Evolutionary conservation across 768 basidiomycete genomes (phyloP).

Genomic region (Rhizopogon vinicolor): DNA sequence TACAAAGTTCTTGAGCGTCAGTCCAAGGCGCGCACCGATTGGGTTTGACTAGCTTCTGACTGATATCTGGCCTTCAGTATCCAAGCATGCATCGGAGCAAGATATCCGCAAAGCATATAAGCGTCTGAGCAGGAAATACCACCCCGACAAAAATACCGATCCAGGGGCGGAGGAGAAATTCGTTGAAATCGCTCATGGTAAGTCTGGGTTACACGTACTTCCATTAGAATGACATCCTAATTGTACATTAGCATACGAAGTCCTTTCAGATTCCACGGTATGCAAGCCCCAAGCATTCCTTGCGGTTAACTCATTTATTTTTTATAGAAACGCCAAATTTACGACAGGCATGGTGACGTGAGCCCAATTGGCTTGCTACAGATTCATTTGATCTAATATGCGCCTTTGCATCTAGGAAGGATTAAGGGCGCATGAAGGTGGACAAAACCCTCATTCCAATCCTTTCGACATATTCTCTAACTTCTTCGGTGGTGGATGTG

Average conservation of each 20-base stretch:
- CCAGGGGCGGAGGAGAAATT: constrained; percentile 80
- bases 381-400: constrained; percentile 8
- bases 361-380: constrained; percentile 5
- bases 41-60: constrained; percentile 13
- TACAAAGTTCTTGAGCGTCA: constrained; percentile 82
- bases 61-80: constrained; percentile 37
- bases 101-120: constrained; percentile 94
- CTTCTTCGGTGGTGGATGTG: constrained; percentile 86
- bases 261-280: constrained; percentile 83
- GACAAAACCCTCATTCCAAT: constrained; percentile 69
- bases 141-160: constrained; percentile 95
- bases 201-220: constrained; percentile 13
- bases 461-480: constrained; percentile 93
- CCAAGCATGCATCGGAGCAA: constrained; percentile 75
- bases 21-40: constrained; percentile 34
- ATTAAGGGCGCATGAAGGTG: constrained; percentile 85
- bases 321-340: constrained; percentile 82
- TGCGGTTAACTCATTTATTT: constrained; percentile 1
- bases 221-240: background rate
- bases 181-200: constrained; percentile 88
- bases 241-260: constrained; percentile 71
- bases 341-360: constrained; percentile 91
- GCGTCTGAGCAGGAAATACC: constrained; percentile 79
- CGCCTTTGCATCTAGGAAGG: constrained; percentile 57
- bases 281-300: constrained; percentile 16